phyloP scores from a whole-genome alignment of 2,329 filamentous ascomycete species.

The Stemphylium beticola region DNA sequence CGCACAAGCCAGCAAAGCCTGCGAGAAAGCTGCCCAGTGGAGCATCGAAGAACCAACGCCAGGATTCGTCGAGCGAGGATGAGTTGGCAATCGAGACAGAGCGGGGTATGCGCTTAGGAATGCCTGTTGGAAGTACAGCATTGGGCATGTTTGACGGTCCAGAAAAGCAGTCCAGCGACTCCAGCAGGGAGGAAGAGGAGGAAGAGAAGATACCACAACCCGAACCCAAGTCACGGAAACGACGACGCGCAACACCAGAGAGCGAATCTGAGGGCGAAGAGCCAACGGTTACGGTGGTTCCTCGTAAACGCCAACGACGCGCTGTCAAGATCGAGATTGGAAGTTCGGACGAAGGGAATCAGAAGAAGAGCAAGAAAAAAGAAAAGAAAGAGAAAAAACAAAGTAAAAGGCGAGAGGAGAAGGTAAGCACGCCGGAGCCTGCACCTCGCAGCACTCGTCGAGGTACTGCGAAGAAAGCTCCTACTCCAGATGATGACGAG shows the following conservation, averaged over 20 bases:
- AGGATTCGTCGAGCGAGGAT: constrained; percentile 33
- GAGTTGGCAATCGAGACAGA: constrained; percentile 25
- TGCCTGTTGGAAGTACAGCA: constrained; percentile 21
- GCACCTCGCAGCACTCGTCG: constrained; percentile 14
- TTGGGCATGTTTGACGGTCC: constrained; percentile 37
- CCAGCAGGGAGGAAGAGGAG: constrained; percentile 16
- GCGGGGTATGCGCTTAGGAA: constrained; percentile 25
- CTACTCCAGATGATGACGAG: constrained; percentile 6
- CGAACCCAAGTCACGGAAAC: constrained; percentile 21
- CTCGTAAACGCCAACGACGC: constrained; percentile 18
- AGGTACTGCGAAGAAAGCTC: constrained; percentile 2
- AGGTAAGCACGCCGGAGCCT: constrained; percentile 1
- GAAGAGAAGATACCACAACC: constrained; percentile 14
- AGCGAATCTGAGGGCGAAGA: constrained; percentile 13
- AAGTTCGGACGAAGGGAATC: constrained; percentile 3
- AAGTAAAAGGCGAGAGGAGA: not conserved
- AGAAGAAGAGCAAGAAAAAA: constrained; percentile 4
- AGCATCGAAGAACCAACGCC: constrained; percentile 14
- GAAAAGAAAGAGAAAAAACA: not conserved
- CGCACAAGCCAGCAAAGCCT: constrained; percentile 14
- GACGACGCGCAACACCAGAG: constrained; percentile 14
- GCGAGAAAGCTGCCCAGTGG: constrained; percentile 23
- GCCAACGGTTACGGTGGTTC: constrained; percentile 19
- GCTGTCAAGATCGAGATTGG: constrained; percentile 1
- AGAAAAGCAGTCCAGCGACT: constrained; percentile 15